A percentile compares a stretch with the other conserved stretches of the same genome.
These are phyloP conservation scores for Hypoxylon sp. DNA, from an alignment of 2,329 filamentous ascomycete species.

Conservation along the genomic window DNA sequence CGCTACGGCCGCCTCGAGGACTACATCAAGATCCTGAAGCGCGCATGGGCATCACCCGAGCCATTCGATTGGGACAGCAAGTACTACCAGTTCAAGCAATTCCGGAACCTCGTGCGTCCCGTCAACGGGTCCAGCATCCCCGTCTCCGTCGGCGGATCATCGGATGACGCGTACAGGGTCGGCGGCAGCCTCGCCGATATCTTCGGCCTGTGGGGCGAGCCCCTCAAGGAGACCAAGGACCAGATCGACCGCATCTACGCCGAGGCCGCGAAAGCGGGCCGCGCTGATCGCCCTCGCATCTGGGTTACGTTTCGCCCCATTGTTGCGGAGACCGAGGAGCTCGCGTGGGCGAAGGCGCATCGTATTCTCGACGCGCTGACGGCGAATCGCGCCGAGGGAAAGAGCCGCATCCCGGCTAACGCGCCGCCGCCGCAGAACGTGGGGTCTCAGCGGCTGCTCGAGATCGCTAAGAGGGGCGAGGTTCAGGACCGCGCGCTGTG, in stretches of 20 bases:
- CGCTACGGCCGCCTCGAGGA: slow-evolving; percentile 72
- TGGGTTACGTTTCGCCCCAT: slow-evolving; percentile 77
- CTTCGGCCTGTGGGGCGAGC: slow-evolving; percentile 75
- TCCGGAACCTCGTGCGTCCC: slow-evolving; percentile 68
- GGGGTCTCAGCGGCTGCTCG: slow-evolving; percentile 70
- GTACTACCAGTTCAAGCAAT: slow-evolving; percentile 73
- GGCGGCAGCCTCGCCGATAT: slow-evolving; percentile 73
- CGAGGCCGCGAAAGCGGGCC: slow-evolving; percentile 70
- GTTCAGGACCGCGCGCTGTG: slow-evolving; percentile 74
- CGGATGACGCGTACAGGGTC: slow-evolving; percentile 71
- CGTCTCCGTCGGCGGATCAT: slow-evolving; percentile 72
- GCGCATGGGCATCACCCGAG: slow-evolving; percentile 70
- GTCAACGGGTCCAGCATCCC: slow-evolving; percentile 66
- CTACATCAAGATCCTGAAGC: slow-evolving; percentile 72
- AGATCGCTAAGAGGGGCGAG: slow-evolving; percentile 69
- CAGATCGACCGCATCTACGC: slow-evolving; percentile 74
- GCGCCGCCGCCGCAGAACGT: slow-evolving; percentile 68
- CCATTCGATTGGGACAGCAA: slow-evolving; percentile 74
- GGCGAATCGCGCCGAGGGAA: slow-evolving; percentile 57
- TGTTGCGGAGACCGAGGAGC: slow-evolving; percentile 72
- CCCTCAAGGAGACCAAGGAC: slow-evolving; percentile 73
- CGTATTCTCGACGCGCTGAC: slow-evolving; percentile 68
- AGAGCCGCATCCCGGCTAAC: slow-evolving; percentile 50
- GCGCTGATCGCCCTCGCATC: slow-evolving; percentile 69
- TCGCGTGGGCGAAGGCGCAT: slow-evolving; percentile 74